Evolutionary conservation across 345 rosid genomes (phyloP), one percentile per base, ranked within the genome.

Genomic region (Diplotaxis tenuifolia): DNA sequence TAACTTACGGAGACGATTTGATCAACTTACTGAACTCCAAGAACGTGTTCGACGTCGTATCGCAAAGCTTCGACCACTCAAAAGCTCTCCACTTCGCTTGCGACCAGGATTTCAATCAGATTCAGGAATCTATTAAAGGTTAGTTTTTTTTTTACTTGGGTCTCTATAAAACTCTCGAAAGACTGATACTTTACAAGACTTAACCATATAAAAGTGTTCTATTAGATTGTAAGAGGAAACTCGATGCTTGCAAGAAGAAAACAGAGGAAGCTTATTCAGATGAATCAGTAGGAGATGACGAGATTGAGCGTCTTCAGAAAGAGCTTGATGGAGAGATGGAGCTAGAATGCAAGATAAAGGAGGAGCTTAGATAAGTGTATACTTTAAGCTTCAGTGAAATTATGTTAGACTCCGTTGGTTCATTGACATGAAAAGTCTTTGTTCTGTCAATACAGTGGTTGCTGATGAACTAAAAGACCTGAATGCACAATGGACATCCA

Each of bases 301-400:
- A 45, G 18, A 60, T 77, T 16, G 88, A 87, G 36, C 75, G 50
- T 68, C 87, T 90, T 36, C 85, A 82, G 58, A 85, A 75, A 72
- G 96, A 90, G 77, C 75, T 86, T 45, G 79, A 86, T 11, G 84
- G 80, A 72, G 96, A 85, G 52, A 75, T 82, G 32, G 83, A 84
- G 50, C 84, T 60, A 18, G 95, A 93, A 64, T 68, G 54, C 20
- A 40, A 28, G 14, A 79, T 88, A 10, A 67, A 71, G 66, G 85
- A 86, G 65, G 91, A 90, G 70, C 88, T 86, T 76, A 87, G 98
- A 93, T 93, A 81, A 82, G 95, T 86, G 95, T 86, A 64, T 73
- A 71, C 25, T 52, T 9, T 64, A n/a, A 47, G 32, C 14, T 64
- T 22, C 42, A 69, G 11, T 49, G 29, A 21, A 23, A 3, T 22